Evolutionary conservation across 192 early-diverging fungal species (phyloP).

Genomic region (Rhizoclosmatium globosum): DNA sequence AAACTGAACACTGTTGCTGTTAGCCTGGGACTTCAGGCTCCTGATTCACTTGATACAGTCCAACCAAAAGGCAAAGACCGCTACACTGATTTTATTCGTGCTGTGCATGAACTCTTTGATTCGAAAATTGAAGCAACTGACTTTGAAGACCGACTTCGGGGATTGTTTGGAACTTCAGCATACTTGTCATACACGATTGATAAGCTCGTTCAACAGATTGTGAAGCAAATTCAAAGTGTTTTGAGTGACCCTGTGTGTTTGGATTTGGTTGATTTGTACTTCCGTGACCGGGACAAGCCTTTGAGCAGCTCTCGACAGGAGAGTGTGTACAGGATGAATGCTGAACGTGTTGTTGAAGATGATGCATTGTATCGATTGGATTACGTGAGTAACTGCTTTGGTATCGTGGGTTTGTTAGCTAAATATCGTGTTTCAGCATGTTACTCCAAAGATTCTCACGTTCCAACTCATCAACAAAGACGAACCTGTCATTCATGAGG

Average conservation of each 20-base stretch:
- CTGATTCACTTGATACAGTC: constrained; percentile 17
- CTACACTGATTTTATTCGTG: constrained; percentile 77
- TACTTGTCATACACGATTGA: constrained; percentile 91
- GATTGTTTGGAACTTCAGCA: constrained; percentile 89
- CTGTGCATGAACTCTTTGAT: constrained; percentile 80
- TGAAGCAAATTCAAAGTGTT: constrained; percentile 79
- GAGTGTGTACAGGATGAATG: constrained; percentile 57
- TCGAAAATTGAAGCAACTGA: constrained; percentile 79
- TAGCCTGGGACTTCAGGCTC: constrained; percentile 53
- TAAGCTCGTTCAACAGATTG: constrained; percentile 80
- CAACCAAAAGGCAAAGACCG: constrained; percentile 61
- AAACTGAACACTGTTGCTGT: constrained; percentile 66
- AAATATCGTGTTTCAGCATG: constrained; percentile 50
- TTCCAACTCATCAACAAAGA: constrained; percentile 91
- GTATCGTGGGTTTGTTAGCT: not conserved
- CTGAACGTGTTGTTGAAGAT: constrained; percentile 62
- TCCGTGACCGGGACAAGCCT: constrained; percentile 54
- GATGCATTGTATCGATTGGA: constrained; percentile 85
- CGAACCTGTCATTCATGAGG: constrained; percentile 82
- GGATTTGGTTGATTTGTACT: constrained; percentile 59
- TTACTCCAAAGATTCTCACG: constrained; percentile 70
- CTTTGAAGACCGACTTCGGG: constrained; percentile 89
- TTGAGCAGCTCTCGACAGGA: constrained; percentile 54
- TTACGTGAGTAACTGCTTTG: constrained; percentile 63
- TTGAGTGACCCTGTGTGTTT: constrained; percentile 71